Percentiles rank a stretch among this genome's conserved stretches.
Evolutionary conservation across 345 rosid species (phyloP).

Genomic region (Camelina sativa): DNA sequence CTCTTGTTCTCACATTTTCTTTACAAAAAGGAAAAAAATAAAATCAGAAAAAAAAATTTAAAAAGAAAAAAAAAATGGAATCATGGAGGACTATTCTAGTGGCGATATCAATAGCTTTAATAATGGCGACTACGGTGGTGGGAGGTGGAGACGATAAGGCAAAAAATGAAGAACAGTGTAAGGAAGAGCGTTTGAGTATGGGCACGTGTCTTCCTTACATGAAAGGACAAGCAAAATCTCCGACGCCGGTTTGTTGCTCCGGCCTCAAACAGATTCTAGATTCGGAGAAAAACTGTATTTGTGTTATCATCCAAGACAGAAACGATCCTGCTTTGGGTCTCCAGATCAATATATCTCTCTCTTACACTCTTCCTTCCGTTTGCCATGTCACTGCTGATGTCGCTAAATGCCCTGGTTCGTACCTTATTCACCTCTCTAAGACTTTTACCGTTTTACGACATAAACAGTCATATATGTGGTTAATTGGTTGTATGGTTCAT

Average conservation of each 20-base stretch:
- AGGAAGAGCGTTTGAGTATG: slow-evolving; percentile 54
- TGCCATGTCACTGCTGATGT: slow-evolving; percentile 68
- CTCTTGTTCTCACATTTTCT: background rate
- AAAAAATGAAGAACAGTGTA: slow-evolving; percentile 68
- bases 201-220: slow-evolving; percentile 81
- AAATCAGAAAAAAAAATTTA: background rate
- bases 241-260: slow-evolving; percentile 80
- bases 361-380: slow-evolving; percentile 63
- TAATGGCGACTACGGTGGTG: slow-evolving; percentile 14
- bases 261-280: slow-evolving; percentile 65
- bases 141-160: slow-evolving; percentile 46
- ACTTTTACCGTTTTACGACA: no score
- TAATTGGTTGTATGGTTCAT: background rate
- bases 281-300: slow-evolving; percentile 65
- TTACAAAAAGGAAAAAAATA: background rate
- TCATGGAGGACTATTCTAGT: slow-evolving; percentile 21
- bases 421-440: background rate
- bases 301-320: slow-evolving; percentile 67
- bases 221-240: slow-evolving; percentile 68
- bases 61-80: slow-evolving; percentile 10
- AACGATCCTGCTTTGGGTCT: slow-evolving; percentile 78
- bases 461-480: background rate
- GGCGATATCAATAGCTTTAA: slow-evolving; percentile 6
- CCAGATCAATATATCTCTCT: slow-evolving; percentile 70
- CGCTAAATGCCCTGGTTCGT: slow-evolving; percentile 72